Evolutionary conservation across 2,329 filamentous ascomycete genomes (phyloP).

Genomic region (Botrytis galanthina): DNA sequence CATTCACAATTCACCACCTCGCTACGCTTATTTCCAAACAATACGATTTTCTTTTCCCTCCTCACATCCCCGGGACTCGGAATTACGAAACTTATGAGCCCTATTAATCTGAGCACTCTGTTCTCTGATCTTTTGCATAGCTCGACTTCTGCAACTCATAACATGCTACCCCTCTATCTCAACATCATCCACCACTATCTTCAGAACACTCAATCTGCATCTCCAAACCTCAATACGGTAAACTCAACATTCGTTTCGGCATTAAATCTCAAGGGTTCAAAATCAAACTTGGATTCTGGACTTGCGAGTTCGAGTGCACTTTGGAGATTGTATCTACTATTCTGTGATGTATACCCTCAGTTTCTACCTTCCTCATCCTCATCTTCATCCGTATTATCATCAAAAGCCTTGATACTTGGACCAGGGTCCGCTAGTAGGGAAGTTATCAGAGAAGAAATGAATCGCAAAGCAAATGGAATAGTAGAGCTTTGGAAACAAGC

Average conservation of each 20-base stretch:
- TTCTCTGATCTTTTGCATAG: not conserved
- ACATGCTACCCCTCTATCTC: constrained; percentile 49
- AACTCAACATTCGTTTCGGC: constrained; percentile 3
- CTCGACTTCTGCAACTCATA: constrained; percentile 29
- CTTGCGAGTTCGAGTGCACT: constrained; percentile 42
- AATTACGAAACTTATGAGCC: constrained; percentile 5
- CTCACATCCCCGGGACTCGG: constrained; percentile 46
- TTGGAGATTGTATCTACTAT: constrained; percentile 53
- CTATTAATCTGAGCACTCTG: not conserved
- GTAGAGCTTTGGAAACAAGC: constrained; percentile 56
- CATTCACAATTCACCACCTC: constrained; percentile 60
- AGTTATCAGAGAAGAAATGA: not conserved
- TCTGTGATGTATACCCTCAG: constrained; percentile 44
- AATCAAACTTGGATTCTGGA: constrained; percentile 40
- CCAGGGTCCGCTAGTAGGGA: not conserved
- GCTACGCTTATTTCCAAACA: constrained; percentile 65
- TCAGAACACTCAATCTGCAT: constrained; percentile 32
- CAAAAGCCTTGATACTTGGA: not conserved
- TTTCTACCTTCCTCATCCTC: constrained; percentile 30
- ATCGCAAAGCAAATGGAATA: not conserved
- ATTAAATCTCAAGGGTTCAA: constrained; percentile 38
- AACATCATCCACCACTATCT: constrained; percentile 42
- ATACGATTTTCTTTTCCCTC: constrained; percentile 71
- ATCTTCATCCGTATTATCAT: not conserved
- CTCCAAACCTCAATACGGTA: not conserved